Conservation (phyloP, 352 stramenopile genomes). For the Phytophthora uliginosa region DNA sequence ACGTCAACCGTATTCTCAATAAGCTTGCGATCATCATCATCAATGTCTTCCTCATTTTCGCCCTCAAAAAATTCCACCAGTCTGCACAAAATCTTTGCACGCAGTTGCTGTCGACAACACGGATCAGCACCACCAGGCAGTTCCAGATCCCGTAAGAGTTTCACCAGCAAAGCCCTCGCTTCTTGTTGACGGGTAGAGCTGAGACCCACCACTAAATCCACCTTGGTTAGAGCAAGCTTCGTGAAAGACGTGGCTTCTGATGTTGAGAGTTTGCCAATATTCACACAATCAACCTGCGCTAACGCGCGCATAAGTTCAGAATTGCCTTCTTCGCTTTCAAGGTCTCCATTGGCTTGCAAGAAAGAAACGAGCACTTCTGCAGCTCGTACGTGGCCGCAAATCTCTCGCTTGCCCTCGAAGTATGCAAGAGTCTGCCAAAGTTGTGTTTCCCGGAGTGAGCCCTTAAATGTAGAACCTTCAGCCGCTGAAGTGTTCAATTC, state of each 20-base stretch:
- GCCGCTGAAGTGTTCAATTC: conserved; percentile 4
- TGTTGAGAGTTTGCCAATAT: conserved; percentile 42
- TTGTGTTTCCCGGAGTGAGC: conserved; percentile 31
- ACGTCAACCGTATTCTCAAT: conserved; percentile 39
- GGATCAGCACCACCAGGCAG: conserved; percentile 30
- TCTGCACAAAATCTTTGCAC: conserved; percentile 22
- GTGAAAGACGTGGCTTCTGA: conserved; percentile 42
- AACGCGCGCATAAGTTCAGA: conserved; percentile 46
- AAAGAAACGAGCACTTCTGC: conserved; percentile 40
- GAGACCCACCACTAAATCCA: conserved; percentile 41
- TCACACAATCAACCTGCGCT: conserved; percentile 47
- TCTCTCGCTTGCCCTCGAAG: conserved; percentile 57
- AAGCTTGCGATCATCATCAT: conserved; percentile 40
- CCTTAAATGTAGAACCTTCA: conserved; percentile 11
- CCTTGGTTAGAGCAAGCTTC: conserved; percentile 50
- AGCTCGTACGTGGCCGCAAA: conserved; percentile 58
- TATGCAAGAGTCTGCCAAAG: conserved; percentile 54
- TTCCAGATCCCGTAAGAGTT: conserved; percentile 36
- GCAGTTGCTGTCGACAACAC: conserved; percentile 34
- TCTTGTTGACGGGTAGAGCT: conserved; percentile 8
- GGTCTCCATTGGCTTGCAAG: conserved; percentile 19
- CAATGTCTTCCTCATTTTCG: conserved; percentile 28
- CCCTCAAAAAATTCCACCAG: conserved; percentile 38
- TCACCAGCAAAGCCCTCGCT: conserved; percentile 42
- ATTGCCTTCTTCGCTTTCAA: neutral